Base-by-base conservation (phyloP, 2,329 filamentous ascomycete genomes). In the Venturia asperata region DNA sequence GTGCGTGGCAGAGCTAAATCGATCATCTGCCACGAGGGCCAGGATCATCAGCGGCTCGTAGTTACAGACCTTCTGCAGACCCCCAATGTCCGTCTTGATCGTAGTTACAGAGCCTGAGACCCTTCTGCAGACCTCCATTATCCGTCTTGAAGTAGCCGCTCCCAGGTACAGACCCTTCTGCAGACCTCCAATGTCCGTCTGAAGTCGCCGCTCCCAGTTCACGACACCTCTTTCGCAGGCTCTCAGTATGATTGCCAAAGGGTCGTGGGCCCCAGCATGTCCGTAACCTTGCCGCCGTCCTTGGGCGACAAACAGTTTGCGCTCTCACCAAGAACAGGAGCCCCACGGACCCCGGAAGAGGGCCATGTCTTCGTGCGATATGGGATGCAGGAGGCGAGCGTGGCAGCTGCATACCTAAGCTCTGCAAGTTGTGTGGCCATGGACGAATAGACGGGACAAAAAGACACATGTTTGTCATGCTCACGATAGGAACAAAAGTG, bases 401-500 rank as follows among this genome's bases (percentile, higher is more conserved):
- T 13, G 34, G 34, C n/a, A 7, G 41, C 41, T 61, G 34, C 58
- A 61, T 21, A 34, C 30, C 30, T 34, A 34, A 13, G 17, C n/a
- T 42, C 5, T 61, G 58, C 58, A 17, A 21, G 6, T 34, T 34
- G 10, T 13, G 27, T 13, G 34, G 41, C 4, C 34, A 42, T 42
- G 19, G 2, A 21, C 41, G 37, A 61, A 24, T 24, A 30, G 41
- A 61, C 34, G 58, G 34, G 24, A 42, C 21, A 34, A 43, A 9
- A 61, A 41, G 41, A 13, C 37, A 24, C 19, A 24, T 43, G 58
- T 61, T 43, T 61, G 41, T 42, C n/a, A 37, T 21, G 21, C 27
- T 61, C 60, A 58, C 30, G 52, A 42, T 61, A 42, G 60, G 60
- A 61, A 30, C 37, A 27, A 45, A 45, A 11, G 27, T 27, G 60